A percentile compares a stretch with the other conserved stretches of the same genome.
These are phyloP conservation scores for Arthromyces matolae DNA, from an alignment of 768 basidiomycete species.

Conservation along the genomic window DNA sequence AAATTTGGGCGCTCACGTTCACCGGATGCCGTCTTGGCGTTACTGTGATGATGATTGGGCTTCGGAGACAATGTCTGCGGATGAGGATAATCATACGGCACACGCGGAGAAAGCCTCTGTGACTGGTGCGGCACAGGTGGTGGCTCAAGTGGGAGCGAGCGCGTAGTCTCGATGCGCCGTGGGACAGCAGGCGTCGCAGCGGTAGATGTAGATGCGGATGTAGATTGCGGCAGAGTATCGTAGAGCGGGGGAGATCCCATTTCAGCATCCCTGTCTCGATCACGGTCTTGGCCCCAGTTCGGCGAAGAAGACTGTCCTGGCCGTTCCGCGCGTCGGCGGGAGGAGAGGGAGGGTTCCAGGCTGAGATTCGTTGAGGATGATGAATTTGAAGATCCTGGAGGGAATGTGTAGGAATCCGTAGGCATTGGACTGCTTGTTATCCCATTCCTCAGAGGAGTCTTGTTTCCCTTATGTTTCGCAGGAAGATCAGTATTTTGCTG, in stretches of 20 bases:
- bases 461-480: constrained; percentile 27
- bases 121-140: constrained; percentile 20
- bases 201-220: no score
- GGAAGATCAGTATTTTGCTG: constrained; percentile 25
- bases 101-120: constrained; percentile 12
- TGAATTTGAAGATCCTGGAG: constrained; percentile 23
- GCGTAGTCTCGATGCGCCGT: constrained; percentile 46
- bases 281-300: constrained; percentile 32
- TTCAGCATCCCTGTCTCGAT: constrained; percentile 27
- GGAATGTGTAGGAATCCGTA: constrained; percentile 45
- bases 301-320: constrained; percentile 42
- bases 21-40: constrained; percentile 3
- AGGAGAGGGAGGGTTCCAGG: constrained; percentile 12
- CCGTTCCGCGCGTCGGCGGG: constrained; percentile 32
- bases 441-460: constrained; percentile 37
- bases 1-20: constrained; percentile 22
- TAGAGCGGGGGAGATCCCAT: constrained; percentile 5
- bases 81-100: constrained; percentile 14
- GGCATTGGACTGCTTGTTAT: constrained; percentile 25
- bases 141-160: constrained; percentile 24
- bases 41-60: constrained; percentile 14
- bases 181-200: constrained; percentile 30
- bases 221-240: no score
- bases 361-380: neutral
- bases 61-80: constrained; percentile 29